Evolutionary conservation across 139 green algal species (phyloP), one percentile per base, ranked within the genome.

Genomic region (Tetradesmus lagerheimii): DNA sequence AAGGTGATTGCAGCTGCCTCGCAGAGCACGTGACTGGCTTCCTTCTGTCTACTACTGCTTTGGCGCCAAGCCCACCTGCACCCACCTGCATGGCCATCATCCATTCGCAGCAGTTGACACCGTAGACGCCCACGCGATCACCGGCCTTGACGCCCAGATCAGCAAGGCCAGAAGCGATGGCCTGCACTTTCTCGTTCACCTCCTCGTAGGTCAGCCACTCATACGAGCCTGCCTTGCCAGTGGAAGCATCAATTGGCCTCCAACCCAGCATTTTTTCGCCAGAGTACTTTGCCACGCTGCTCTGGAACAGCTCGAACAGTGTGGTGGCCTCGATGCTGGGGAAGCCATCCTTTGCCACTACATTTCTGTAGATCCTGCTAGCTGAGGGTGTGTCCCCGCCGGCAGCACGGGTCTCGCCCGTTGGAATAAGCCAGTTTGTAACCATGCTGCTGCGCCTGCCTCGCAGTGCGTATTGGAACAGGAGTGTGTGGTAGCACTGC

Each of bases 51-150:
- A 23, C 57, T 71, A n/a, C 57, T 71, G 57, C 25, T 71, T 71
- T 71, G 57, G 57, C 57, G 18, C 57, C 57, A 71, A 71, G 57
- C 57, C 23, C 57, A n/a, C 57, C 57, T 31, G 16, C 57, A 71
- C 66, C 31, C 62, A 95, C 97, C 93, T 98, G 96, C 96, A 99
- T 98, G 8, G 96, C 91, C 12, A 98, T 93, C 97, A 99, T 99
- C 97, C 97, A 99, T 86, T 99, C 95, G 0, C 94, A 93, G 86
- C 92, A 96, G 93, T 99, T 99, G 83, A 92, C 88, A 23, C 96
- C 96, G 83, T 97, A 98, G 0, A 99, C 89, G 41, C 96, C 96
- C 39, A 95, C 87, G 1, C 89, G 76, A 35, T 91, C 29, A 0
- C 78, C 78, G 0, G 90, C 50, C 11, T 75, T 38, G 11, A 92